Evolutionary conservation across 2,329 filamentous ascomycete genomes (phyloP), one percentile per base, ranked within the genome.

Genomic region (Colletotrichum magnum): DNA sequence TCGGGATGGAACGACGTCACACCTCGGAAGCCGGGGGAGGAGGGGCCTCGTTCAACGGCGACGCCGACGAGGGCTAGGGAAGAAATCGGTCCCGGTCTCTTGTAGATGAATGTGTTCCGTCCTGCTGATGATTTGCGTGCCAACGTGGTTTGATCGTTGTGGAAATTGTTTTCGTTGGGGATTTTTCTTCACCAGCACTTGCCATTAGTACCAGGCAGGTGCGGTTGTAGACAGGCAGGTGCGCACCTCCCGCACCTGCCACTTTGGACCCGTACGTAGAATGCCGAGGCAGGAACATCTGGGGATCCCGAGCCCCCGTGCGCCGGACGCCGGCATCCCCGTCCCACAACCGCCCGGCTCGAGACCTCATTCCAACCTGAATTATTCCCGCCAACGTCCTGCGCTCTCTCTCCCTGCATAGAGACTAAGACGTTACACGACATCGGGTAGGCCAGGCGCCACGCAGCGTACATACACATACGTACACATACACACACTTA

Each of bases 1-100:
- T 12, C 18, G 45, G 57, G 18, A 24, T 47, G 15, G 45, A 41
- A 50, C 60, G 60, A 68, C 60, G 53, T 58, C 59, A 54, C 60
- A 48, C 32, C 24, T 64, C 39, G 60, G 53, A 53, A 36, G 32
- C 32, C 32, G 32, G 32, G 45, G 53, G 21, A 24, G 21, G 21
- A 24, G 53, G 39, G 36, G 21, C 47, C 26, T 21, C 50, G 21
- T 28, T 18, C 28, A 24, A 26, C 47, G 53, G 53, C 65, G 53
- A 64, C 65, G 24, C 59, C 64, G 60, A 68, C 53, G 45, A 26
- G 13, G 13, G 39, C 45, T 21, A 64, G 28, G 26, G 6, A 28
- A 28, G 26, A 21, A 26, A 18, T 21, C 45, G 45, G 5, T 36
- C 47, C 45, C 45, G 45, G 18, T 18, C 24, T 50, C 24, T 51